A percentile compares a stretch with the other conserved stretches of the same genome.
Evolutionary conservation across 768 basidiomycete genomes (phyloP).

Genomic region (Rhodotorula sphaerocarpa): DNA sequence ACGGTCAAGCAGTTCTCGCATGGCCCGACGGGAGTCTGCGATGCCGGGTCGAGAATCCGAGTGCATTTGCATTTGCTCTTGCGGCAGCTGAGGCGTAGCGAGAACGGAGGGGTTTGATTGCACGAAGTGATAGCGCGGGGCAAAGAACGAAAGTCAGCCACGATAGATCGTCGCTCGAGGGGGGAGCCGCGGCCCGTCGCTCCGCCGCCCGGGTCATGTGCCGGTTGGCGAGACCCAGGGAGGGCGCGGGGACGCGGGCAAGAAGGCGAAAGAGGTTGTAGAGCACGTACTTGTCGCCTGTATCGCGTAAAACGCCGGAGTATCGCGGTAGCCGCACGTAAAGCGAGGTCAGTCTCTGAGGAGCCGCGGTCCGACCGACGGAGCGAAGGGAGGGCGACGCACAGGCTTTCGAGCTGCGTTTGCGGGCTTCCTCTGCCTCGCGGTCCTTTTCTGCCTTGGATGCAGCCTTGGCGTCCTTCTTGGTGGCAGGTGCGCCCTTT

Average conservation of each 20-base stretch:
- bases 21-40: conserved; percentile 20
- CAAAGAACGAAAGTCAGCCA: neutral
- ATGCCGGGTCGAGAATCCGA: conserved; percentile 22
- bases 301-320: neutral
- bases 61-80: conserved; percentile 34
- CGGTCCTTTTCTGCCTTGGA: neutral
- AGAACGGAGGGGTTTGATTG: neutral
- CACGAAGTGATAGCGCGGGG: no score
- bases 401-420: neutral
- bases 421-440: neutral
- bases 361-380: no score
- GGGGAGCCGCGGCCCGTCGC: neutral
- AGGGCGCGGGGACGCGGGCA: neutral
- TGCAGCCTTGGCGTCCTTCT: neutral
- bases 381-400: neutral
- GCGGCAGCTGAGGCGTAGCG: conserved; percentile 23
- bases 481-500: no score
- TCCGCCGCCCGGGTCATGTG: neutral
- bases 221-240: neutral
- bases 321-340: neutral
- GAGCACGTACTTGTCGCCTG: conserved; percentile 5
- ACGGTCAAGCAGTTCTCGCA: conserved; percentile 33
- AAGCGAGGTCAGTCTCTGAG: neutral
- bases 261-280: neutral
- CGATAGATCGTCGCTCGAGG: no score